Evolutionary conservation across 1,284 basidiomycete species (phyloP), one percentile per base, ranked within the genome.

Genomic region (Phylloboletellus chloephorus): DNA sequence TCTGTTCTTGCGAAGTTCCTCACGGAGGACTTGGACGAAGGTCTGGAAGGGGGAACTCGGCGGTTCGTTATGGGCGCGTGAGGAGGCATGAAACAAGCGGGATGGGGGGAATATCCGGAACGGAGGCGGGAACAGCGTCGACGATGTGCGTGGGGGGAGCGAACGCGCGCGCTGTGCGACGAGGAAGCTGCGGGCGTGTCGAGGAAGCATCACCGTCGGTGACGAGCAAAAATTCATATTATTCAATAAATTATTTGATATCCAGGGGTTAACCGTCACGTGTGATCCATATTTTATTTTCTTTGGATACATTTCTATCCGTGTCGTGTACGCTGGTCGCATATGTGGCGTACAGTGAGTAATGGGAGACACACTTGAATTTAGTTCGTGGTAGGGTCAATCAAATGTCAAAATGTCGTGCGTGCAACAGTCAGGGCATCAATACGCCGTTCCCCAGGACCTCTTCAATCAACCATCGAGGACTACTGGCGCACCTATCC

Each of bases 41-140:
- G 90, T 94, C 64, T 90, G 84, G 61, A 97, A 98, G 1, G 96
- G 96, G 5, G 90, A 94, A 60, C 87, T 89, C 3, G 89, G 88
- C 3, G 78, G 65, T 54, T 88, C 86, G 53, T 79, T 72, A 36
- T 66, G 69, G 28, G 73, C 67, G 24, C 70, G 68, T 22, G 81
- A 69, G 24, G 83, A 82, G 21, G 82, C 73, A 58, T 88, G 85
- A 56, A 90, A 88, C n/a, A 66, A 66, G 51, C 51, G 48, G 45
- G 47, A 43, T 48, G 49, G 35, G 15, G 17, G 23, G 60, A 61
- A 41, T 69, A 74, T 71, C 64, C 71, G 72, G 51, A 68, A 68
- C 7, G 72, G 67, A 22, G 64, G 53, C 3, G 64, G 57, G 41
- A 60, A 64, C 13, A 33, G 31, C 10, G 44, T 49, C 33, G 47